Conservation (phyloP, 225 moss, liverwort and hornwort genomes). For the Thuidium tamariscinum region DNA sequence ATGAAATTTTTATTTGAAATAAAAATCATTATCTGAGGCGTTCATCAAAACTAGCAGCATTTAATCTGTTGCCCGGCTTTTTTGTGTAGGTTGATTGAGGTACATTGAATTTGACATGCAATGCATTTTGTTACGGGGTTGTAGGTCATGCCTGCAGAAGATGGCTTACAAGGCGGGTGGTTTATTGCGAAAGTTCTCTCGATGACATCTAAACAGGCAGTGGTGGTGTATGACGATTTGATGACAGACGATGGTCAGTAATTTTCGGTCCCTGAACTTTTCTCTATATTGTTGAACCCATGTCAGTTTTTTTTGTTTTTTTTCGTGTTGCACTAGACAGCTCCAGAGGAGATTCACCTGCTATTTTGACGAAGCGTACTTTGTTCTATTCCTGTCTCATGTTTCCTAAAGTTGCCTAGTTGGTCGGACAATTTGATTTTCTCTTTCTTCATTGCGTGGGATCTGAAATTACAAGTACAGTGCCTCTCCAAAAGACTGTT, state of each 20-base stretch:
- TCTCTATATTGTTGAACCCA: neutral
- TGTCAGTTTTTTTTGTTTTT: neutral
- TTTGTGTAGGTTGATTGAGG: neutral
- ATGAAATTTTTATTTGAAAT: neutral
- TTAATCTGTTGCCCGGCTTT: neutral
- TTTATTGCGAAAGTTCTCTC: slow-evolving; percentile 65
- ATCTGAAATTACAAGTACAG: neutral
- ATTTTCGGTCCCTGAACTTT: neutral
- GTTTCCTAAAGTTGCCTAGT: neutral
- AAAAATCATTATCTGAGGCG: neutral
- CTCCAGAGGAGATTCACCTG: neutral
- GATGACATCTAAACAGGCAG: slow-evolving; percentile 43
- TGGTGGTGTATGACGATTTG: slow-evolving; percentile 74
- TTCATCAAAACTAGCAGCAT: neutral
- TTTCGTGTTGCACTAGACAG: neutral
- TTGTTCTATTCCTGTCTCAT: neutral
- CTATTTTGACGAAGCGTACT: neutral
- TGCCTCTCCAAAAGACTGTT: neutral
- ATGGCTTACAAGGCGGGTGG: slow-evolving; percentile 85
- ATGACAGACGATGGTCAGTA: slow-evolving; percentile 70
- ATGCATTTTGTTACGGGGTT: neutral
- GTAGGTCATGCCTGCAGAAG: slow-evolving; percentile 83
- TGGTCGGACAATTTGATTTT: neutral
- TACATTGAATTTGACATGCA: neutral
- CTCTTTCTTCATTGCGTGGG: neutral